Conservation (phyloP, 2,329 filamentous ascomycete species). For the Hansfordia pulvinata region DNA sequence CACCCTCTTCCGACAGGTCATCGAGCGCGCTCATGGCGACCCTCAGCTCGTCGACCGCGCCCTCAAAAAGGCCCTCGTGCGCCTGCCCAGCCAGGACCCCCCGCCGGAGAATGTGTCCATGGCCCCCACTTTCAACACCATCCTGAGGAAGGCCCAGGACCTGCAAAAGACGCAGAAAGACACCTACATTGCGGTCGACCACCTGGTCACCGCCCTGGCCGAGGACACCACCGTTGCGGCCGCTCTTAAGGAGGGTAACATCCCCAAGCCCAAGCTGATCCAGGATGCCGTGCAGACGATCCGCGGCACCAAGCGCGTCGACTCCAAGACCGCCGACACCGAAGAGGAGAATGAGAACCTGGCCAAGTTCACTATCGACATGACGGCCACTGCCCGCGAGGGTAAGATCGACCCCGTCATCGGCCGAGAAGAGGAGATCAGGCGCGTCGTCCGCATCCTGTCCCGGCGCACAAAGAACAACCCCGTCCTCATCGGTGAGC, state of each 20-base stretch:
- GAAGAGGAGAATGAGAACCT: constrained; percentile 91
- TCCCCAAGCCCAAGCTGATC: constrained; percentile 82
- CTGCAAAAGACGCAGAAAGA: constrained; percentile 97
- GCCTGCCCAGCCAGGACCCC: constrained; percentile 86
- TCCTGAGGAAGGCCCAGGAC: constrained; percentile 75
- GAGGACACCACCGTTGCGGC: constrained; percentile 66
- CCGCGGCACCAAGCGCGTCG: constrained; percentile 81
- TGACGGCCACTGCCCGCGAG: constrained; percentile 91
- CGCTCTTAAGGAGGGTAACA: constrained; percentile 71
- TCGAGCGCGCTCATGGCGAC: constrained; percentile 89
- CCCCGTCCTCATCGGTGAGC: constrained; percentile 92
- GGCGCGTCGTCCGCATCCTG: constrained; percentile 80
- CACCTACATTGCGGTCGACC: constrained; percentile 85
- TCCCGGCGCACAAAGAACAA: constrained; percentile 97
- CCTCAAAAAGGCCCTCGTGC: constrained; percentile 83
- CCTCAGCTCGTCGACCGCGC: constrained; percentile 76
- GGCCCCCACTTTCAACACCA: constrained; percentile 66
- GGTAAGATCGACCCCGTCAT: constrained; percentile 98
- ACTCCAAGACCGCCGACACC: constrained; percentile 89
- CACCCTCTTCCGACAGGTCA: constrained; percentile 87
- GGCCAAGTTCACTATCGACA: constrained; percentile 96
- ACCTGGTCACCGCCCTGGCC: constrained; percentile 73
- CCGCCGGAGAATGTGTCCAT: constrained; percentile 81
- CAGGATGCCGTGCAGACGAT: constrained; percentile 86
- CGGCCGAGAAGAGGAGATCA: constrained; percentile 89